phyloP scores from a whole-genome alignment of 352 stramenopile species.

The Globisporangium recalcitrans region DNA sequence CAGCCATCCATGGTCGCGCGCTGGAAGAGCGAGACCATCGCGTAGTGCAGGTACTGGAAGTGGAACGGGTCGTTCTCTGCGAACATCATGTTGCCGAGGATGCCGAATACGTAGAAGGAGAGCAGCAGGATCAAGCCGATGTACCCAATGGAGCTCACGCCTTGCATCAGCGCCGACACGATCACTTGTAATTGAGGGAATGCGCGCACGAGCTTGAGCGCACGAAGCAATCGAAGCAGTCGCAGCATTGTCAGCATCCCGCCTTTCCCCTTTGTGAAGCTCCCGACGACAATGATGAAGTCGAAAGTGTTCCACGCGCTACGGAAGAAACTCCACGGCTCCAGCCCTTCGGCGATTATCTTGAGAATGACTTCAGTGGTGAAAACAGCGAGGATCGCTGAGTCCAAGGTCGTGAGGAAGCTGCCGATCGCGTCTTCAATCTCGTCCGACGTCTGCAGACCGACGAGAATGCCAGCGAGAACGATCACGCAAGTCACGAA shows the following conservation, averaged over 20 bases:
- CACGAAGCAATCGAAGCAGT: constrained; percentile 72
- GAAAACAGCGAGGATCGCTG: constrained; percentile 68
- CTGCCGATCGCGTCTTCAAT: constrained; percentile 43
- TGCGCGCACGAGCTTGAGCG: constrained; percentile 84
- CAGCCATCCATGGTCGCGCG: constrained; percentile 86
- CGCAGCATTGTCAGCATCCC: constrained; percentile 83
- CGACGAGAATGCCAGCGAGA: constrained; percentile 68
- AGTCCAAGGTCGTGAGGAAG: constrained; percentile 48
- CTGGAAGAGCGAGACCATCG: constrained; percentile 89
- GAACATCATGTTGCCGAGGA: constrained; percentile 90
- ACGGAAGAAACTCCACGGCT: constrained; percentile 74
- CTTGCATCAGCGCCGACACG: constrained; percentile 86
- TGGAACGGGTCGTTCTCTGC: constrained; percentile 84
- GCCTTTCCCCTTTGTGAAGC: constrained; percentile 54
- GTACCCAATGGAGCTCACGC: constrained; percentile 85
- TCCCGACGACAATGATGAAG: constrained; percentile 80
- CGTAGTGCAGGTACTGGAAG: constrained; percentile 83
- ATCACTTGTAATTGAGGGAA: constrained; percentile 89
- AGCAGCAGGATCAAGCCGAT: constrained; percentile 87
- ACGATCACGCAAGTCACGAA: constrained; percentile 83
- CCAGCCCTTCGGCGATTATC: constrained; percentile 64
- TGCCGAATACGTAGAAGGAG: constrained; percentile 90
- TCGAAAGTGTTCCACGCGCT: constrained; percentile 81
- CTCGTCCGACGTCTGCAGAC: constrained; percentile 63
- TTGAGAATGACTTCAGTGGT: constrained; percentile 76